phyloP scores from a whole-genome alignment of 2,329 filamentous ascomycete species.

The Pyricularia grisea region DNA sequence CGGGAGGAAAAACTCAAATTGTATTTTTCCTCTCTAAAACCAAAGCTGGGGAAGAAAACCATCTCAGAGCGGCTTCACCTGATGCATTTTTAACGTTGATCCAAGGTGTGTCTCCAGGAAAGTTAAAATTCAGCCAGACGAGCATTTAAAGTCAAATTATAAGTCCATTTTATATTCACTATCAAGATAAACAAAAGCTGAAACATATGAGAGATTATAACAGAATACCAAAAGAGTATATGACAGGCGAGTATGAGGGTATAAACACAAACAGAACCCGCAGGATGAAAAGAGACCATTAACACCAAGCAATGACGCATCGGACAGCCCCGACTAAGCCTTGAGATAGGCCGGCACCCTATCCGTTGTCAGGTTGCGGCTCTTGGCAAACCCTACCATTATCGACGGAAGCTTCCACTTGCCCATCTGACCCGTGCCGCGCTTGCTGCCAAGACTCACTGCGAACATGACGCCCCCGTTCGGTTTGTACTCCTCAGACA shows the following conservation, averaged over 20 bases:
- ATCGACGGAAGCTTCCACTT: constrained; percentile 12
- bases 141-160: background rate
- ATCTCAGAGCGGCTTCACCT: too few species aligned
- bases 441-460: constrained; percentile 14
- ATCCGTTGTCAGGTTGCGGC: constrained; percentile 12
- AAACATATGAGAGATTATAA: background rate
- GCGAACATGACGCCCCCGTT: constrained; percentile 10
- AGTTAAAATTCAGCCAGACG: background rate
- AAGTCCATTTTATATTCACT: background rate
- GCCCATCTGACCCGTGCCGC: constrained; percentile 18
- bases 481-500: constrained; percentile 11
- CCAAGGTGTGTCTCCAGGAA: too few species aligned
- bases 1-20: too few species aligned
- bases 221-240: background rate
- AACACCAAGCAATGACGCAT: background rate
- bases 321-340: background rate
- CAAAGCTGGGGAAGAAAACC: too few species aligned
- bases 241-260: background rate
- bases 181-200: background rate
- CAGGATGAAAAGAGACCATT: background rate
- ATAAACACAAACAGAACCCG: background rate
- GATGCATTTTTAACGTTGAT: too few species aligned
- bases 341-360: background rate
- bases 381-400: constrained; percentile 15
- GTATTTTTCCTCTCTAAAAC: too few species aligned